Evolutionary conservation across 148 eudicot genomes (phyloP).

Genomic region (Selenicereus undatus): DNA sequence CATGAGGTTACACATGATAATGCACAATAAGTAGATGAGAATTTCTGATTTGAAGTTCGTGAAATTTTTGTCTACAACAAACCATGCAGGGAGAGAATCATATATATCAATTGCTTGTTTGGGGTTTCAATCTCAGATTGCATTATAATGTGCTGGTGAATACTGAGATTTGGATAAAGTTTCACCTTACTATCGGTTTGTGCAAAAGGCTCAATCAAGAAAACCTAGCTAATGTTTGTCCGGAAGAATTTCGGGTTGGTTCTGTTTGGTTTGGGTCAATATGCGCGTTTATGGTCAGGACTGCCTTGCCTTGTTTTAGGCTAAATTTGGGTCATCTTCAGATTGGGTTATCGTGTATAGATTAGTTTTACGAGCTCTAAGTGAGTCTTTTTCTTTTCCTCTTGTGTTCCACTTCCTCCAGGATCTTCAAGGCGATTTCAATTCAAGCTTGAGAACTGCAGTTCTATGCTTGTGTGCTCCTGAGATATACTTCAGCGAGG

Average conservation of each 20-base stretch:
- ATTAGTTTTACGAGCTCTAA: background rate
- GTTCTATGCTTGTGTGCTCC: slow-evolving; percentile 60
- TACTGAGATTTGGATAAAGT: too few relatives aligned
- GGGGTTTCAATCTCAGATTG: too few relatives aligned
- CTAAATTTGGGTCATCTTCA: background rate
- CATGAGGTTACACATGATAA: background rate
- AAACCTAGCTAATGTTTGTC: too few relatives aligned
- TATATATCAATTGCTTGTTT: too few relatives aligned
- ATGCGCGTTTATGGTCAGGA: background rate
- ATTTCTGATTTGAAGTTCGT: background rate
- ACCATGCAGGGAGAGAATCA: too few relatives aligned
- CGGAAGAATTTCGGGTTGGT: background rate
- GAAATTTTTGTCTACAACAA: background rate
- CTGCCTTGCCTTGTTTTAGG: background rate
- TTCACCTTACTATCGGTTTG: too few relatives aligned
- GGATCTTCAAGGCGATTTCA: slow-evolving; percentile 43
- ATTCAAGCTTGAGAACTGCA: slow-evolving; percentile 35
- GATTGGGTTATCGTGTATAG: background rate
- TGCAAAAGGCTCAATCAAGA: too few relatives aligned
- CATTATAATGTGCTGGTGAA: too few relatives aligned
- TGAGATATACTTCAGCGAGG: slow-evolving; percentile 59
- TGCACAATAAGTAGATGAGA: background rate
- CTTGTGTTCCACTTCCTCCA: slow-evolving; percentile 20
- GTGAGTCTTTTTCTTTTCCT: background rate
- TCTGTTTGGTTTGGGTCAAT: background rate